Evolutionary conservation across 1,284 basidiomycete species (phyloP), one percentile per base, ranked within the genome.

Genomic region (Farysia itapuensis): DNA sequence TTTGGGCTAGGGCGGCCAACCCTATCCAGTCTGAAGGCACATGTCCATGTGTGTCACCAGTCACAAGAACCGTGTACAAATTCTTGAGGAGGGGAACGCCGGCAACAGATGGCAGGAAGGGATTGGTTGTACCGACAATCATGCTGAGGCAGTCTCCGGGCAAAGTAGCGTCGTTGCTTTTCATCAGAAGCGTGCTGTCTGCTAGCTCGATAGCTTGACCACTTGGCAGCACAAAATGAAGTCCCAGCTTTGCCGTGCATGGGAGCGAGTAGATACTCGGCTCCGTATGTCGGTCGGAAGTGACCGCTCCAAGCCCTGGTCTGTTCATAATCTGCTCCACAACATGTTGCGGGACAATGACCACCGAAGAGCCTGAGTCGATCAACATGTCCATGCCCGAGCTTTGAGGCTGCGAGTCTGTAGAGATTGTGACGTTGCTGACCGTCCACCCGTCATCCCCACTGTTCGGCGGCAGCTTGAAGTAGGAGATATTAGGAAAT

Each of bases 221-320:
- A n/a, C 50, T 49, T 6, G 56, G 41, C 22, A 59, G 16, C 11
- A 47, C 30, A 9, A 59, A 23, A 14, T 52, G 37, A 2, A 59
- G 19, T 21, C 36, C n/a, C 14, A 59, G 44, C 41, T 52, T 48
- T 16, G 48, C 52, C 9, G 43, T 32, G 42, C 56, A 59, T 1
- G 48, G 41, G 44, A 59, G 44, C n/a, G 49, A 52, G 30, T 59
- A 59, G 1, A 44, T 21, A 35, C 51, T 52, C 4, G 56, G 56
- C 21, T 59, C 45, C 11, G 23, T 16, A 11, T 28, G 26, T n/a
- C 26, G 26, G n/a, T 28, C 26, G n/a, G n/a, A n/a, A n/a, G n/a
- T n/a, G n/a, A n/a, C n/a, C 22, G 49, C 43, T 8, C 33, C 33
- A 14, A 47, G 36, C 1, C 54, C 54, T 1, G 38, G 39, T 33